Evolutionary conservation across 2,329 filamentous ascomycete genomes (phyloP), one percentile per base, ranked within the genome.

Genomic region (Harringtonia aguacate): DNA sequence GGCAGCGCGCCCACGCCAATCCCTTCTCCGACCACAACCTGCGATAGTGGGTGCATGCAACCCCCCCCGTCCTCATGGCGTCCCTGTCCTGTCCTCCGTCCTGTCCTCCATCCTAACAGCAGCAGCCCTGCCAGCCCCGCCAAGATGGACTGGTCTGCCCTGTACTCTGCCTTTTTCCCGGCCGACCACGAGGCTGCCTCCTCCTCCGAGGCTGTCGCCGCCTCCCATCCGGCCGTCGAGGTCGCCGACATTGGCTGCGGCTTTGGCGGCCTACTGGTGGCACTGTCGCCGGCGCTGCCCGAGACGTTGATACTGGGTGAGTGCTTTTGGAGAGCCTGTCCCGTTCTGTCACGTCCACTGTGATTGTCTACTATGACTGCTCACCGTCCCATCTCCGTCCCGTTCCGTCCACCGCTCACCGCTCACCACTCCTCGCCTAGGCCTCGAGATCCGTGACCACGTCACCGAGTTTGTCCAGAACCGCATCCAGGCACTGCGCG

Each of bases 221-320:
- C n/a, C n/a, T n/a, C n/a, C n/a, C n/a, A n/a, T n/a, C n/a, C n/a
- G 24, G 24, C 24, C 24, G 82, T 98, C 38, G 88, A 95, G 59
- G 79, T 98, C 37, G 88, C 90, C 51, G 92, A 98, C 65, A 95
- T 98, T 59, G 92, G 92, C 22, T 98, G 92, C 61, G 92, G 92
- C 6, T 98, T 95, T 61, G 92, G 92, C 38, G 92, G 92, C 8
- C 69, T 98, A 45, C 72, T 94, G 4, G 83, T 97, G 51, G 89
- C 87, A 7, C 73, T 98, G 38, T 81, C 86, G 13, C 86, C 89
- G 1, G 70, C 81, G 35, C 69, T 95, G 55, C 90, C 92, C 4
- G 75, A 92, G 29, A 86, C 81, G 1, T 67, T 97, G 49, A 79
- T 95, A 52, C 66, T 98, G 15, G 90, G 86, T 86, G 65, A 51